phyloP scores from a whole-genome alignment of 495 filamentous ascomycete species.

The Trichoderma reesei region DNA sequence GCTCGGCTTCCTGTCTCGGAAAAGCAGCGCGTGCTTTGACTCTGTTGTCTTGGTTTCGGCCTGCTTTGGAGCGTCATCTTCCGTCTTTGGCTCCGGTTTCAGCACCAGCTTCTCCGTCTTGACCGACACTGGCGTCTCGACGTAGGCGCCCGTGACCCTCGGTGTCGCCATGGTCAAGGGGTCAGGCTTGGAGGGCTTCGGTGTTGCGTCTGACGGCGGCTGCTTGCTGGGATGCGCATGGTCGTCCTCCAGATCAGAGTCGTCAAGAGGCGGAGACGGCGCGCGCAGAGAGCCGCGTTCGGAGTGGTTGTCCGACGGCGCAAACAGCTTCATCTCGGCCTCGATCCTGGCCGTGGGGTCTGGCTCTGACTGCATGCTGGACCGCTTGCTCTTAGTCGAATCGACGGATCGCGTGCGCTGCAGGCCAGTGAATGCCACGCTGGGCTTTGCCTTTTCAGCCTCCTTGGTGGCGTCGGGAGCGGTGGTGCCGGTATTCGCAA shows the following conservation, averaged over 20 bases:
- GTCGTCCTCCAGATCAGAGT: slow-evolving; percentile 22
- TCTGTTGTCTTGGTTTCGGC: background rate
- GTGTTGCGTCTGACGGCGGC: slow-evolving; percentile 30
- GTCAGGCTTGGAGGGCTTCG: slow-evolving; percentile 31
- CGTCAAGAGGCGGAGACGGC: slow-evolving; percentile 27
- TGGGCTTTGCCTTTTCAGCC: slow-evolving; percentile 11
- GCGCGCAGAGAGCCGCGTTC: slow-evolving; percentile 42
- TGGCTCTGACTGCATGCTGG: slow-evolving; percentile 38
- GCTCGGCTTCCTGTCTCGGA: background rate
- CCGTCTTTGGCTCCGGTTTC: slow-evolving; percentile 1
- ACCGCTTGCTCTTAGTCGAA: slow-evolving; percentile 27
- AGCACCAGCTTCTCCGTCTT: slow-evolving; percentile 24
- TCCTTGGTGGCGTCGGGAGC: slow-evolving; percentile 5
- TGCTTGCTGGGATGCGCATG: background rate
- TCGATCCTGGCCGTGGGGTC: slow-evolving; percentile 47
- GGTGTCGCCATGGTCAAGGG: slow-evolving; percentile 41
- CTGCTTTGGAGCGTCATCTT: slow-evolving; percentile 1
- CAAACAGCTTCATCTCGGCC: slow-evolving; percentile 44
- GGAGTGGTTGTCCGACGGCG: slow-evolving; percentile 42
- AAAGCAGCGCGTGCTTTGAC: background rate
- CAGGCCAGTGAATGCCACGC: slow-evolving; percentile 33
- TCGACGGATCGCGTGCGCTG: slow-evolving; percentile 26
- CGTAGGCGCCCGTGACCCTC: slow-evolving; percentile 39
- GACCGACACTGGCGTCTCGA: slow-evolving; percentile 40
- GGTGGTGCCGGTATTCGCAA: background rate